Evolutionary conservation across 345 rosid species (phyloP).

Genomic region (Citrus cavaleriei): DNA sequence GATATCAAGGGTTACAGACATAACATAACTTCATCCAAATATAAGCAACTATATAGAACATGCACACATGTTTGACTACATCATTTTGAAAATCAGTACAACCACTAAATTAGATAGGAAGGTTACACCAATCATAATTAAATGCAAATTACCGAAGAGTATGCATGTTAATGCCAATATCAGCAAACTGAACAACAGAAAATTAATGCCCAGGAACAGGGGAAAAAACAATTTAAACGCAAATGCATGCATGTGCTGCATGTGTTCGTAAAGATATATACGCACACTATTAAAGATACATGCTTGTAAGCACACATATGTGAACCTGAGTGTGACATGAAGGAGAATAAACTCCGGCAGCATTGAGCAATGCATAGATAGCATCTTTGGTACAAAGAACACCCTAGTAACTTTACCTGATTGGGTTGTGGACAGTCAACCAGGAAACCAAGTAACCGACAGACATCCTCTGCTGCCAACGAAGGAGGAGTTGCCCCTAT

Average conservation of each 20-base stretch:
- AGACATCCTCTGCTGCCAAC: constrained; percentile 71
- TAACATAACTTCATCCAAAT: not conserved
- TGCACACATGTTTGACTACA: not conserved
- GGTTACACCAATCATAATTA: not conserved
- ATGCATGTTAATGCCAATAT: not conserved
- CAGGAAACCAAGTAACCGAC: constrained; percentile 84
- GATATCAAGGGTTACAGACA: not conserved
- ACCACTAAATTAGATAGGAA: not conserved
- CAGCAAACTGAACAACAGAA: not conserved
- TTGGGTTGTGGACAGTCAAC: constrained; percentile 97
- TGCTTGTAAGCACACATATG: not conserved
- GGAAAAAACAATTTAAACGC: not conserved
- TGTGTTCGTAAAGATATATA: not conserved
- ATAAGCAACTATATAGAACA: not conserved
- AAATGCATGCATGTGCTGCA: not conserved
- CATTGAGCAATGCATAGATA: not conserved
- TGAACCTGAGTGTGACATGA: not conserved
- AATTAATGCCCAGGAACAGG: not conserved
- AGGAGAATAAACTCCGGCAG: not conserved
- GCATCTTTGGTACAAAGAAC: not conserved
- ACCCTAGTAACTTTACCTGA: constrained; percentile 51
- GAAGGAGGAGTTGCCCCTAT: constrained; percentile 86
- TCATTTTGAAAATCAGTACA: not conserved
- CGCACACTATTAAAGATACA: not conserved
- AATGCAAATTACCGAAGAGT: not conserved